phyloP scores from a whole-genome alignment of 2,329 filamentous ascomycete species.

The Didymella lethalis region DNA sequence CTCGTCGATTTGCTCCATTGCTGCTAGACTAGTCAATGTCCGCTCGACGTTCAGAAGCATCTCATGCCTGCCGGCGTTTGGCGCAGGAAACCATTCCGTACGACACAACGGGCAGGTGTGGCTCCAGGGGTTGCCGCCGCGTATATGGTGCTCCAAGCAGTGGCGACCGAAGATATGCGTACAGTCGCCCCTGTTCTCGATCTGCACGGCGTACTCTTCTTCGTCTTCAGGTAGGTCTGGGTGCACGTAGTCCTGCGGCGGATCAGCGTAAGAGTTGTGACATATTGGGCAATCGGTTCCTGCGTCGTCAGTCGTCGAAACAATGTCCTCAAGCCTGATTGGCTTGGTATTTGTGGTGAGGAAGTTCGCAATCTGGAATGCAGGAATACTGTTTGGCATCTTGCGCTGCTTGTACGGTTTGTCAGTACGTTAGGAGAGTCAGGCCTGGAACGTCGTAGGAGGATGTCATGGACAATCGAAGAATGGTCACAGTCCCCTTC shows the following conservation, averaged over 20 bases:
- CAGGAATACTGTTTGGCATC: conserved; percentile 27
- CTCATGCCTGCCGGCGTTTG: conserved; percentile 20
- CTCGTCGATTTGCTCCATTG: conserved; percentile 18
- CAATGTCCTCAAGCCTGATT: background rate
- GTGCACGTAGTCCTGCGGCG: conserved; percentile 28
- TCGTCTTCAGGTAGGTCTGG: conserved; percentile 24
- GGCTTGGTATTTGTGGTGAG: conserved; percentile 28
- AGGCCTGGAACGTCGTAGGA: background rate
- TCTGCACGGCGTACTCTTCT: conserved; percentile 30
- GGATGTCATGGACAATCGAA: background rate
- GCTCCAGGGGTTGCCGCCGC: conserved; percentile 31
- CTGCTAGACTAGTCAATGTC: conserved; percentile 17
- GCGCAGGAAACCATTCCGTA: conserved; percentile 29
- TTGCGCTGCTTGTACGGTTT: background rate
- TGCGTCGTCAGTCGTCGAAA: background rate
- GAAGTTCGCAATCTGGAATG: conserved; percentile 30
- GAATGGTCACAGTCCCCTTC: background rate
- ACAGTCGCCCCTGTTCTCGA: conserved; percentile 22
- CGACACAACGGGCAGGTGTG: conserved; percentile 34
- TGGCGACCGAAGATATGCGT: conserved; percentile 31
- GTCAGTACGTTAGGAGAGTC: background rate
- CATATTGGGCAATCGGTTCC: conserved; percentile 29
- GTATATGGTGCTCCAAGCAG: conserved; percentile 33
- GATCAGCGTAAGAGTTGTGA: conserved; percentile 22
- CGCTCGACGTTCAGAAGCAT: conserved; percentile 18